Percentiles rank a stretch among this genome's conserved stretches.
Conservation (phyloP, 305 asterid species). For the Fraxinus sp. region DNA sequence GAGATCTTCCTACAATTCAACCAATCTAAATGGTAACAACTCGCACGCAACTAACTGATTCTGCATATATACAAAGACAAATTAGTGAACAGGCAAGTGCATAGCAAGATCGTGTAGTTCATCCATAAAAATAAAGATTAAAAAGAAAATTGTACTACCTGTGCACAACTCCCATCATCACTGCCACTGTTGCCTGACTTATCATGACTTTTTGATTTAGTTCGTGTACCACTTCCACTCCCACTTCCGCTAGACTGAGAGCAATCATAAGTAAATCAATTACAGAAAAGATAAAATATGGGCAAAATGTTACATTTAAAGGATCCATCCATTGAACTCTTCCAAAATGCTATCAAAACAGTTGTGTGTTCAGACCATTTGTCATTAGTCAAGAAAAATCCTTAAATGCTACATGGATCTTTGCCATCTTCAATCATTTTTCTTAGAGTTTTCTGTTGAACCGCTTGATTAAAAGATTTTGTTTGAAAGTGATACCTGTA, state of each 20-base stretch:
- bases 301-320: background rate
- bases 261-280: background rate
- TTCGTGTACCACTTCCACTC: background rate
- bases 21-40: constrained; percentile 5
- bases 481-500: background rate
- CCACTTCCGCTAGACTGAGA: background rate
- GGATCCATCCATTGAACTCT: constrained; percentile 11
- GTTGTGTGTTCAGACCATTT: background rate
- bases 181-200: background rate
- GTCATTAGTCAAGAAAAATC: constrained; percentile 9
- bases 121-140: background rate
- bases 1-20: background rate
- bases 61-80: background rate
- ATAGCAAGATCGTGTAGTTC: background rate
- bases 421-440: background rate
- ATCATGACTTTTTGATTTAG: background rate
- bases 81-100: background rate
- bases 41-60: background rate
- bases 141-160: background rate
- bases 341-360: background rate
- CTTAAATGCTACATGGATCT: background rate
- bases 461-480: background rate
- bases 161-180: background rate
- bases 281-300: background rate
- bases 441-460: background rate